phyloP scores from a whole-genome alignment of 2,329 filamentous ascomycete genomes.

The Diaporthe ampelina region DNA sequence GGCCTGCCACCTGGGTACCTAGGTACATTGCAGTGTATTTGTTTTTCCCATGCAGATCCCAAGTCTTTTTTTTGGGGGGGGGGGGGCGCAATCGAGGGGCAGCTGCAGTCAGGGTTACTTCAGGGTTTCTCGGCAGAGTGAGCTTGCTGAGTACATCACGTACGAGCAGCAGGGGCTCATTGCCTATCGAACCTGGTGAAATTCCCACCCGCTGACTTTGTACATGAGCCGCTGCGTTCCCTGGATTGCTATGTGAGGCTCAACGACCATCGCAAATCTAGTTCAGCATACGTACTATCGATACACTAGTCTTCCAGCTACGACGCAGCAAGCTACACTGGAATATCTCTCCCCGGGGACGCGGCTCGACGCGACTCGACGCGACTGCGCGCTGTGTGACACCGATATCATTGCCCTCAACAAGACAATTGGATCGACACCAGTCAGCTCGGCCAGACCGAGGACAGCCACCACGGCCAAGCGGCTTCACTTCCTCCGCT shows the following conservation, averaged over 20 bases:
- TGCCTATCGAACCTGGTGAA: background rate
- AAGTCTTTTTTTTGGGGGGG: too few species aligned
- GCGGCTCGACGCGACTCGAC: background rate
- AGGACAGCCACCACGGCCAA: too few species aligned
- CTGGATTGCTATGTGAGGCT: background rate
- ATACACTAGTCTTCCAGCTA: background rate
- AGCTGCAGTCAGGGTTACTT: too few species aligned
- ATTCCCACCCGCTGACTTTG: background rate
- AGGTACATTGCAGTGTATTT: too few species aligned
- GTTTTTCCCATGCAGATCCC: too few species aligned
- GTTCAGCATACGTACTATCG: too few species aligned
- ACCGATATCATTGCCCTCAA: background rate
- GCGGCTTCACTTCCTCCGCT: too few species aligned
- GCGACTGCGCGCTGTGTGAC: background rate
- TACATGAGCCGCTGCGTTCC: background rate
- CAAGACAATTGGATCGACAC: background rate
- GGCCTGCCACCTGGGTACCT: too few species aligned
- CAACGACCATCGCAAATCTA: background rate
- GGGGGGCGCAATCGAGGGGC: too few species aligned
- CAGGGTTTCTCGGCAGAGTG: too few species aligned
- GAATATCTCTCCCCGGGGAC: background rate
- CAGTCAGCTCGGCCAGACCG: background rate
- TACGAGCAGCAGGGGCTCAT: background rate
- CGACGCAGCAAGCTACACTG: background rate
- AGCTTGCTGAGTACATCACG: background rate